Percentiles rank a stretch among this genome's conserved stretches.
These are phyloP conservation scores for Coprinellus micaceus DNA, from an alignment of 768 basidiomycete species.

Conservation along the genomic window DNA sequence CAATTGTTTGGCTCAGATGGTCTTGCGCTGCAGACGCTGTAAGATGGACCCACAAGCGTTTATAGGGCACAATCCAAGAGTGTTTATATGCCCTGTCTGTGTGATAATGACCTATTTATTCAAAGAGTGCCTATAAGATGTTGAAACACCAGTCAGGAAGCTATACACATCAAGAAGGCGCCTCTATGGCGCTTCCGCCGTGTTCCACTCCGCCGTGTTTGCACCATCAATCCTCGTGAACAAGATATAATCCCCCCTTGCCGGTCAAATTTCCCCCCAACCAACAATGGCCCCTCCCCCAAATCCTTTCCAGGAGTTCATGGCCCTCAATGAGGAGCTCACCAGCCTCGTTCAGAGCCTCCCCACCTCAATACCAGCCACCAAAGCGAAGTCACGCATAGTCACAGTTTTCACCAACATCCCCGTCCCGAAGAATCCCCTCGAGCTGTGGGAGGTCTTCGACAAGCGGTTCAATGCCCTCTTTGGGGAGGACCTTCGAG, in stretches of 20 bases:
- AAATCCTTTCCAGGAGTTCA: not conserved
- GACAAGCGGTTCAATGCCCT: constrained; percentile 13
- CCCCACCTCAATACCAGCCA: not conserved
- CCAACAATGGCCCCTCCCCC: not conserved
- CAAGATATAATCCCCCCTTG: not conserved
- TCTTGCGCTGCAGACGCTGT: not conserved
- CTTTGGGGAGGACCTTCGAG: no score
- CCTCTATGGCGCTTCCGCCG: no score
- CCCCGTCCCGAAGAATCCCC: constrained; percentile 1
- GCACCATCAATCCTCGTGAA: not conserved
- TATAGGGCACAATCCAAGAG: not conserved
- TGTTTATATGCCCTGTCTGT: not conserved
- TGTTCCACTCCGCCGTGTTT: not conserved
- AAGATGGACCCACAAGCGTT: not conserved
- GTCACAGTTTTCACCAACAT: constrained; percentile 10
- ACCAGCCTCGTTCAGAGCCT: not conserved
- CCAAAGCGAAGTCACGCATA: constrained; percentile 6
- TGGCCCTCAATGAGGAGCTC: not conserved
- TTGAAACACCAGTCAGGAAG: no score
- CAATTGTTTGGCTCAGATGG: not conserved
- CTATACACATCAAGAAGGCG: no score
- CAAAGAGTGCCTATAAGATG: not conserved
- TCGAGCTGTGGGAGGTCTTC: constrained; percentile 12
- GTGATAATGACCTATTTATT: not conserved
- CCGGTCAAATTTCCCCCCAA: not conserved